Conservation (phyloP, 192 early-diverging fungal species). For the Umbelopsis ramanniana region DNA sequence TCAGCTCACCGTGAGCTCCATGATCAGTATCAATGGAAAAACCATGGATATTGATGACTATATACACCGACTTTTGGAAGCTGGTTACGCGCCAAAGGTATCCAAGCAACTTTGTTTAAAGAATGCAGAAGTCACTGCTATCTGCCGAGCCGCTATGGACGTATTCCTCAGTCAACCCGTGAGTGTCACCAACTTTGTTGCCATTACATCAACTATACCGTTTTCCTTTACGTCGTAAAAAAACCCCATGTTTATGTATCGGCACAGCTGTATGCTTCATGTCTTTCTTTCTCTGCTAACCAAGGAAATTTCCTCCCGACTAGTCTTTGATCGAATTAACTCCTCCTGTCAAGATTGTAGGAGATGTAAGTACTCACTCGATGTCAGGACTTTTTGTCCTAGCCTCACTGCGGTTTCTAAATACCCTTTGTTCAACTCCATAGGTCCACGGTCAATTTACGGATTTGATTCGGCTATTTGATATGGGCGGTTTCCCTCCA, state of each 20-base stretch:
- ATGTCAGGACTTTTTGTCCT: not conserved
- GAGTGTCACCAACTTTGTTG: not conserved
- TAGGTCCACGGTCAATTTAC: slow-evolving; percentile 86
- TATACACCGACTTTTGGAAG: slow-evolving; percentile 83
- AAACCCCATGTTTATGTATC: no score
- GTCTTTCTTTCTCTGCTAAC: not conserved
- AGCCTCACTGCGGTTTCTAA: not conserved
- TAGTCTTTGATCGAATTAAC: slow-evolving; percentile 68
- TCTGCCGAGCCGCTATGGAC: slow-evolving; percentile 89
- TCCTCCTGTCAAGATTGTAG: slow-evolving; percentile 76
- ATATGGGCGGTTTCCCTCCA: slow-evolving; percentile 91
- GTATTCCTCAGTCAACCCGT: slow-evolving; percentile 85
- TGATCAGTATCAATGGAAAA: slow-evolving; percentile 36
- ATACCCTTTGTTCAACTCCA: slow-evolving; percentile 22
- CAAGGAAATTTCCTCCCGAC: not conserved
- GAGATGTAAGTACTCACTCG: slow-evolving; percentile 65
- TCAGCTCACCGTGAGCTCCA: slow-evolving; percentile 42
- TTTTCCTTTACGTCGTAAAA: not conserved
- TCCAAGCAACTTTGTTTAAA: slow-evolving; percentile 82
- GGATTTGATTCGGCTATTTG: slow-evolving; percentile 88
- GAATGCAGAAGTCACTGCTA: slow-evolving; percentile 85
- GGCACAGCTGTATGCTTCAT: not conserved
- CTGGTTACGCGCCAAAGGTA: slow-evolving; percentile 72
- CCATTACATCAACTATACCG: not conserved
- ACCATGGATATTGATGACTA: slow-evolving; percentile 83